Evolutionary conservation across 129 eudicot species (phyloP).

Genomic region (Gnaphalium uliginosum): DNA sequence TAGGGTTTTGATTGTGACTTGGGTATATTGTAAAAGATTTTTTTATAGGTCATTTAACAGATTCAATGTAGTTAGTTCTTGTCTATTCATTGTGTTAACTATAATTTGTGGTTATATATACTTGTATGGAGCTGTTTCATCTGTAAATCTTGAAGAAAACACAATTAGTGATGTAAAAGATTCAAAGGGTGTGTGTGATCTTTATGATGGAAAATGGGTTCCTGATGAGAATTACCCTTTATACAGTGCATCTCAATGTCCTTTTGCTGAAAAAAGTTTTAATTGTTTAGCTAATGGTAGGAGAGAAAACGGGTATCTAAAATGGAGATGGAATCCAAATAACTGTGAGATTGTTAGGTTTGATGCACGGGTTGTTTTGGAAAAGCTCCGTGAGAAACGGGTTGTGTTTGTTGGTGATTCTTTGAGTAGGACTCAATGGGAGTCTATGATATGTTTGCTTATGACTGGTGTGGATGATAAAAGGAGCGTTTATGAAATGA

Average conservation of each 20-base stretch:
- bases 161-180: constrained; percentile 16
- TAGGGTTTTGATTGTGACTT: constrained; percentile 15
- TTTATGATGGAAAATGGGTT: constrained; percentile 85
- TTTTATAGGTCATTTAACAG: constrained; percentile 47
- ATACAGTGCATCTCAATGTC: constrained; percentile 81
- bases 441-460: constrained; percentile 86
- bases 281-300: constrained; percentile 86
- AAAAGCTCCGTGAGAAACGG: constrained; percentile 71
- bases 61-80: constrained; percentile 45
- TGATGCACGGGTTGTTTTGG: constrained; percentile 49
- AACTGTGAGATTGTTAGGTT: constrained; percentile 64
- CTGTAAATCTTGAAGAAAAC: constrained; percentile 21
- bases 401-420: constrained; percentile 97
- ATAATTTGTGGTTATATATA: constrained; percentile 51
- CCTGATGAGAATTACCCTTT: constrained; percentile 73
- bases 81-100: constrained; percentile 48
- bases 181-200: constrained; percentile 44
- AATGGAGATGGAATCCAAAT: constrained; percentile 89
- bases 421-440: constrained; percentile 92
- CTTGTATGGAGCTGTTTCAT: constrained; percentile 33
- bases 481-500: constrained; percentile 63
- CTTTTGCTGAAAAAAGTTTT: constrained; percentile 78
- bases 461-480: constrained; percentile 84
- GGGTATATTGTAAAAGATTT: constrained; percentile 44
- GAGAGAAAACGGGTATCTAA: constrained; percentile 59